Evolutionary conservation across 495 filamentous ascomycete species (phyloP).

Genomic region (Extremus antarcticus): DNA sequence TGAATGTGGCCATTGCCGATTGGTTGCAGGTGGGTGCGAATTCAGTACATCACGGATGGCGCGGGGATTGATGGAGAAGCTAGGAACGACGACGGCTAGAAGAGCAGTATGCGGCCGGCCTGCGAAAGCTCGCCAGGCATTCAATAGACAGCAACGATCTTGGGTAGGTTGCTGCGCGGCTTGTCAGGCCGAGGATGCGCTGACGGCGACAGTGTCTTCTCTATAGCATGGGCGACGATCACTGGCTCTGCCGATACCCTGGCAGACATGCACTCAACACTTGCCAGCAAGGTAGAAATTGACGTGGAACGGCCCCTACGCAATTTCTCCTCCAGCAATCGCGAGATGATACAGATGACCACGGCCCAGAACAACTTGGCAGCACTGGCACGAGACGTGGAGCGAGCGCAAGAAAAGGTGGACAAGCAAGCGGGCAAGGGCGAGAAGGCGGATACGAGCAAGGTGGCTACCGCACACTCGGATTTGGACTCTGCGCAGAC

Average conservation of each 20-base stretch:
- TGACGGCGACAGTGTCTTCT: constrained; percentile 69
- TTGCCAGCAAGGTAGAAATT: constrained; percentile 75
- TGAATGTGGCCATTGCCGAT: constrained; percentile 89
- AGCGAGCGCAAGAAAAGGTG: constrained; percentile 71
- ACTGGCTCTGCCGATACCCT: constrained; percentile 66
- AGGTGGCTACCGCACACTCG: constrained; percentile 63
- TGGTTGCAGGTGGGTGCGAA: constrained; percentile 76
- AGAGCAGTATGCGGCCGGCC: constrained; percentile 74
- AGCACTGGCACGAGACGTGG: constrained; percentile 72
- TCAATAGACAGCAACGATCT: constrained; percentile 28
- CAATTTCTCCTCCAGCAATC: constrained; percentile 56
- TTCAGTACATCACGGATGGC: too few relatives aligned
- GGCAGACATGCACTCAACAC: constrained; percentile 71
- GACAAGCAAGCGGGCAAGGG: constrained; percentile 79
- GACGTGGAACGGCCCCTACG: constrained; percentile 84
- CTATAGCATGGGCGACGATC: constrained; percentile 86
- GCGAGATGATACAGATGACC: constrained; percentile 75
- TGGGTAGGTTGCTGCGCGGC: constrained; percentile 9
- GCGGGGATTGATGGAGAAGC: neutral
- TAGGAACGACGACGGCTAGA: constrained; percentile 91
- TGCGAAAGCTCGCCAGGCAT: constrained; percentile 66
- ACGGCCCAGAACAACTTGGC: constrained; percentile 72
- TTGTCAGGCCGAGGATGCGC: constrained; percentile 28
- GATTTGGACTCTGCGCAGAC: constrained; percentile 65
- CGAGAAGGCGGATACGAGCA: constrained; percentile 64